Evolutionary conservation across 257 asterid species (phyloP), one percentile per base, ranked within the genome.

Genomic region (Catharanthus roseus): DNA sequence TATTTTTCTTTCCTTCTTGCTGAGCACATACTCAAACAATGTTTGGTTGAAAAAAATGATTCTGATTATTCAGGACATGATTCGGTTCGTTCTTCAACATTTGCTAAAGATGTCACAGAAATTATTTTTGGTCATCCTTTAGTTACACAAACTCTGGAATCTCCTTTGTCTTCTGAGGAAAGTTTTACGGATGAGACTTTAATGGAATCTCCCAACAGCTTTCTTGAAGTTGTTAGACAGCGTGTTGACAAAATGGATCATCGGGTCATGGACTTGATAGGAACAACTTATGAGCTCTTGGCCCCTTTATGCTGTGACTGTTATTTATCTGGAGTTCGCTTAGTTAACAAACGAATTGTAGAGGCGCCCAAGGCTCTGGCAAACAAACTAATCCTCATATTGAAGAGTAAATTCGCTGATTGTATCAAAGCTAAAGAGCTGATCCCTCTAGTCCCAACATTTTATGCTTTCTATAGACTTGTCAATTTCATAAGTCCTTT

Each of bases 121-220:
- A 77, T 83, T 67, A 80, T 89, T 74, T 82, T 87, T 67, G 73
- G 63, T 75, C 92, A 87, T 77, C 97, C 97, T 78, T 85, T 84
- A 63, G 83, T 93, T 63, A 68, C 77, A 58, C 70, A 85, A 70
- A 70, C 86, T 60, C 71, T 90, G 73, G 81, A 86, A 54, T 79
- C 66, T 74, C 93, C 96, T 69, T 82, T 86, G 74, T 82, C 86
- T 57, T 74, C 78, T 57, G 77, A 68, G 67, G 65, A 55, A 55
- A 81, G 72, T 57, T 73, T 81, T 71, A 54, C 86, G 74, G 93
- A 84, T 80, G 81, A 82, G 44, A 53, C 79, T 62, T 87, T 87
- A 55, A 77, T 72, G 69, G 82, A 76, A 74, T 68, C 78, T 74
- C 58, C 62, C 76, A 92, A 87, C 28, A 77, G 70, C 57, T 81